Evolutionary conservation across 306 rosid genomes (phyloP).

Genomic region (Prunus mongolica): DNA sequence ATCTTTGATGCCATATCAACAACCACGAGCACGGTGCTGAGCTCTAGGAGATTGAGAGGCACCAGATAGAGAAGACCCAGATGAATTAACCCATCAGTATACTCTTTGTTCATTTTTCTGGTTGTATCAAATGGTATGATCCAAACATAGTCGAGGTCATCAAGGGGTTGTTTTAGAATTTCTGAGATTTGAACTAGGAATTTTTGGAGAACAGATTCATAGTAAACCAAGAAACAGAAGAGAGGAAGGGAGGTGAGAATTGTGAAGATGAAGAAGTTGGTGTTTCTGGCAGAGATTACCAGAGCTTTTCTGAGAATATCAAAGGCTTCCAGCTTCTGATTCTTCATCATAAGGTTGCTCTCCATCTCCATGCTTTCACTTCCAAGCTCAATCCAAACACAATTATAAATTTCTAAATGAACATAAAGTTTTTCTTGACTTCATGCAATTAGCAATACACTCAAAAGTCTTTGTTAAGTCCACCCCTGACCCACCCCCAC

Average conservation of each 20-base stretch:
- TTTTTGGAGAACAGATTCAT: constrained; percentile 33
- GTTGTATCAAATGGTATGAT: neutral
- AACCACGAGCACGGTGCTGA: neutral
- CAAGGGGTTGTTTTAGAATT: constrained; percentile 5
- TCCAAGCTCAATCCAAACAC: constrained; percentile 4
- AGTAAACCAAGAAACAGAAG: constrained; percentile 40
- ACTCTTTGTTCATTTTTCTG: neutral
- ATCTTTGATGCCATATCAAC: constrained; percentile 20
- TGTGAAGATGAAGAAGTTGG: constrained; percentile 50
- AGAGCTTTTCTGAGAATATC: constrained; percentile 42
- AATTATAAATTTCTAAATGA: neutral
- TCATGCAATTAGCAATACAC: neutral
- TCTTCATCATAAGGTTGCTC: constrained; percentile 24
- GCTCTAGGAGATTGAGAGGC: constrained; percentile 22
- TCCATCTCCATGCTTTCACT: constrained; percentile 24
- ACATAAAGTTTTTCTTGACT: neutral
- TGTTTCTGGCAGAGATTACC: constrained; percentile 27
- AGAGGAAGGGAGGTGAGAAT: constrained; percentile 45
- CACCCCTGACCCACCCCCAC: neutral
- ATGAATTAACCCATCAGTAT: neutral
- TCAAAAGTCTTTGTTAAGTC: neutral
- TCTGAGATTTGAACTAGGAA: constrained; percentile 21
- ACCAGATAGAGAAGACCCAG: constrained; percentile 16
- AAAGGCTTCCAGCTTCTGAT: constrained; percentile 31
- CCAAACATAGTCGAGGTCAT: neutral